These are phyloP conservation scores for Papiliotrema terrestris DNA, from an alignment of 1,284 basidiomycete genomes.

Conservation along the genomic window DNA sequence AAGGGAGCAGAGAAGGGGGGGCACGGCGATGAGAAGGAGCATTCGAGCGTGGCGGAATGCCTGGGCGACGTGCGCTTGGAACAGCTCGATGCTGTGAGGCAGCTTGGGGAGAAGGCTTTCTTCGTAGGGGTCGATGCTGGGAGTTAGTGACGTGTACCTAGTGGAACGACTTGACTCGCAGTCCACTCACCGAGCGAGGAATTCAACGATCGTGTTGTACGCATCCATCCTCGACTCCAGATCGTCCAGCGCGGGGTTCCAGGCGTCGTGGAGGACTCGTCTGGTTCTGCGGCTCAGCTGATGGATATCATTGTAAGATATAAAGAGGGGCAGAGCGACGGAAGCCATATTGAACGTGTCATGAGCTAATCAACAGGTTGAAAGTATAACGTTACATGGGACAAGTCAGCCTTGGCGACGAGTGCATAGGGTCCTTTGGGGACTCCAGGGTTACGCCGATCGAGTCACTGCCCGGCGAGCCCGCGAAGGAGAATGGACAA, in stretches of 20 bases:
- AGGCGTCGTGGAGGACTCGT: neutral
- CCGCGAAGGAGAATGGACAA: too few species aligned
- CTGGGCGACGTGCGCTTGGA: neutral
- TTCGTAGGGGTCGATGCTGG: slow-evolving; percentile 1
- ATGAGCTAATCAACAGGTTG: too few species aligned
- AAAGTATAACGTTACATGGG: too few species aligned
- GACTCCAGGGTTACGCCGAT: too few species aligned
- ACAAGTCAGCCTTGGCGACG: too few species aligned
- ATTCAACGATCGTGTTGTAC: neutral
- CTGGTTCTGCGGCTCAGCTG: neutral
- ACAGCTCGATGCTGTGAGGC: neutral
- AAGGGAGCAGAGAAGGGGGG: neutral
- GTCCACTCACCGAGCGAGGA: neutral
- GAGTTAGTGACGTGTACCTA: neutral
- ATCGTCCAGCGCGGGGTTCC: neutral
- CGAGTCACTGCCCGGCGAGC: too few species aligned
- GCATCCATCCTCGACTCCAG: neutral
- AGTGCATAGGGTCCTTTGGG: too few species aligned
- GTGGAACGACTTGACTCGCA: neutral
- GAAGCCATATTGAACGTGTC: neutral
- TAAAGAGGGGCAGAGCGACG: neutral
- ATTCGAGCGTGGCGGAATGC: neutral
- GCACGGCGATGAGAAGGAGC: neutral
- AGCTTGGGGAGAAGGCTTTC: neutral
- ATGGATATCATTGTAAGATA: neutral